These are phyloP conservation scores for Lasiodiplodia gonubiensis DNA, from an alignment of 2,329 filamentous ascomycete species.

Conservation along the genomic window DNA sequence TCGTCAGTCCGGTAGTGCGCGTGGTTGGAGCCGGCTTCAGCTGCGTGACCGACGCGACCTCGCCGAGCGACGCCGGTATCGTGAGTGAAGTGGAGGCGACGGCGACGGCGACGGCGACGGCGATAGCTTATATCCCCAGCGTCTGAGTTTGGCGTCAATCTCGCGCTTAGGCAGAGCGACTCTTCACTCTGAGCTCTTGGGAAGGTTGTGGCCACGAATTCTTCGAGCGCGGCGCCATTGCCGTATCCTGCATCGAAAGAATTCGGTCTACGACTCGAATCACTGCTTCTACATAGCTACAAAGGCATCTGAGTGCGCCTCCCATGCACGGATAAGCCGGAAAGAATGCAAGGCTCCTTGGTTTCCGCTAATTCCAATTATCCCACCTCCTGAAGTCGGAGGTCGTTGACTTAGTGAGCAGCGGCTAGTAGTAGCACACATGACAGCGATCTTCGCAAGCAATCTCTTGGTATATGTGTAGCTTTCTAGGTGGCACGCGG, in stretches of 20 bases:
- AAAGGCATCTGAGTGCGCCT: background rate
- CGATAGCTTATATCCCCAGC: background rate
- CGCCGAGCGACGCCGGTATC: background rate
- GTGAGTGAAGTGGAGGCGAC: background rate
- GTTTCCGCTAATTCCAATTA: background rate
- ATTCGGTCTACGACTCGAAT: background rate
- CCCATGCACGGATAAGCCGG: background rate
- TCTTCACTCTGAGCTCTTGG: background rate
- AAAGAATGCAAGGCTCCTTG: background rate
- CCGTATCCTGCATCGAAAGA: background rate
- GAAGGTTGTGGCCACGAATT: background rate
- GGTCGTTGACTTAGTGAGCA: background rate
- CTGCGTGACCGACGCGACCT: background rate
- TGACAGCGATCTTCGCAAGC: background rate
- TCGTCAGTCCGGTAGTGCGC: too few relatives aligned
- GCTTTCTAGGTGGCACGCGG: background rate
- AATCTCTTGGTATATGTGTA: background rate
- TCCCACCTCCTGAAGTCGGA: background rate
- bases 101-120: too few relatives aligned
- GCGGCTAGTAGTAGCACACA: background rate
- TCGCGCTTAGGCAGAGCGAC: background rate
- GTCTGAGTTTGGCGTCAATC: background rate
- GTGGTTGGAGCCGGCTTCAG: background rate
- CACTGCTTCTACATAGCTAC: background rate
- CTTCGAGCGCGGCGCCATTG: too few relatives aligned